Evolutionary conservation across 805 yeast species (phyloP), one percentile per base, ranked within the genome.

Genomic region (Kodamaea leandrae): DNA sequence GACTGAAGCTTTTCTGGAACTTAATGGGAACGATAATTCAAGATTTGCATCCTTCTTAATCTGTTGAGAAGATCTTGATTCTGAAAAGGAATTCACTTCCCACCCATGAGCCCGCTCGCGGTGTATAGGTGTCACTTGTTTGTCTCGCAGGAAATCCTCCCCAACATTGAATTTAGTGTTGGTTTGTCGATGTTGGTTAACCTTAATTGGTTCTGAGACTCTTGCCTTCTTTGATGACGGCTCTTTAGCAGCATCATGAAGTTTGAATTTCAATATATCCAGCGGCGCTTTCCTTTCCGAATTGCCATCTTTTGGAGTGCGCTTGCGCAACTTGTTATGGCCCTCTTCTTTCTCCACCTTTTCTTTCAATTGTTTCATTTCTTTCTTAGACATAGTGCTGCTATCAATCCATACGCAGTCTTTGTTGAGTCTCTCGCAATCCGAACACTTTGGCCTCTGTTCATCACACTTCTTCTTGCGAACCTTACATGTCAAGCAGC

Each of bases 401-500:
- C 59, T 56, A 20, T 75, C 75, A 2, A 68, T 56, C 70, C 78
- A 77, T 14, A 64, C 64, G 51, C 83, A 77, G 35, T 66, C 60
- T 47, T 76, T 69, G 7, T 60, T 52, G 30, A 77, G 57, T 28
- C 82, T 53, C 8, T 20, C 13, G 46, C 83, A 77, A 49, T 72
- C 80, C 1, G 73, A 65, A 52, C 83, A 77, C 1, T 60, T 50
- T 1, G 83, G 83, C 42, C 62, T 64, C 6, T 43, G 46, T 49
- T 77, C 80, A 47, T 76, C 72, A 52, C 83, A 77, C 48, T 78
- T 66, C 52, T 78, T 79, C 67, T 81, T 82, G 32, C 88, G 61
- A 26, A 76, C 66, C 52, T 82, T 82, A 58, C 89, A 82, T 0
- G 86, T 82, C 27, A 82, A 58, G 55, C 89, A 82, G 0, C 88